These are phyloP conservation scores for Phytopythium delawarense DNA, from an alignment of 352 stramenopile genomes.

Conservation along the genomic window DNA sequence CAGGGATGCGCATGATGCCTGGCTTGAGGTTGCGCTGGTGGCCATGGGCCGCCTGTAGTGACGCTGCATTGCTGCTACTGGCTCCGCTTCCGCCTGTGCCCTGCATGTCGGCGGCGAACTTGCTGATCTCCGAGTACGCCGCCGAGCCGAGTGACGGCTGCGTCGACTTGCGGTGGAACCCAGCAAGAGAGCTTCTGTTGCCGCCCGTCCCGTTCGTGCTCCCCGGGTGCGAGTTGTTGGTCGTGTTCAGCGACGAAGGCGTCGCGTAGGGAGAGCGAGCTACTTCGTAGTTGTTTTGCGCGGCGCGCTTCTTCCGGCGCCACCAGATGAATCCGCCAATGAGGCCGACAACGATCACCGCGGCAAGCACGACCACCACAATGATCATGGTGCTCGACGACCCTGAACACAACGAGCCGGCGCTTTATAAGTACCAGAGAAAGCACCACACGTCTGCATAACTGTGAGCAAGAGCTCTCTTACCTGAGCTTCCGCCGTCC, in stretches of 20 bases:
- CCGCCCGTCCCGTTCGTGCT: conserved; percentile 2
- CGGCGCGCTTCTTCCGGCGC: conserved; percentile 33
- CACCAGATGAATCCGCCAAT: conserved; percentile 49
- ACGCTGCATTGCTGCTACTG: conserved; percentile 1
- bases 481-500: conserved; percentile 1
- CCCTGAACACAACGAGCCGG: conserved; percentile 5
- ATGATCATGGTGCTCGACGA: conserved; percentile 47
- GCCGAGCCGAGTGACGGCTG: conserved; percentile 1
- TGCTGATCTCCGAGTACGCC: conserved; percentile 9
- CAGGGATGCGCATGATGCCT: conserved; percentile 51
- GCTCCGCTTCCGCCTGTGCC: background rate
- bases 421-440: no score
- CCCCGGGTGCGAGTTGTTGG: conserved; percentile 15
- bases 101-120: conserved; percentile 3
- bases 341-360: conserved; percentile 39
- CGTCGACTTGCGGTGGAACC: conserved; percentile 5
- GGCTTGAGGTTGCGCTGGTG: conserved; percentile 23
- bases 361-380: conserved; percentile 41
- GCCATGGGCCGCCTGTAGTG: background rate
- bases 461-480: background rate
- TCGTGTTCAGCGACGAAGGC: conserved; percentile 7
- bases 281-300: conserved; percentile 12
- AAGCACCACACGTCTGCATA: no score
- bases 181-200: background rate
- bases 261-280: conserved; percentile 31